Evolutionary conservation across 345 rosid genomes (phyloP).

Genomic region (Erucastrum elatum): DNA sequence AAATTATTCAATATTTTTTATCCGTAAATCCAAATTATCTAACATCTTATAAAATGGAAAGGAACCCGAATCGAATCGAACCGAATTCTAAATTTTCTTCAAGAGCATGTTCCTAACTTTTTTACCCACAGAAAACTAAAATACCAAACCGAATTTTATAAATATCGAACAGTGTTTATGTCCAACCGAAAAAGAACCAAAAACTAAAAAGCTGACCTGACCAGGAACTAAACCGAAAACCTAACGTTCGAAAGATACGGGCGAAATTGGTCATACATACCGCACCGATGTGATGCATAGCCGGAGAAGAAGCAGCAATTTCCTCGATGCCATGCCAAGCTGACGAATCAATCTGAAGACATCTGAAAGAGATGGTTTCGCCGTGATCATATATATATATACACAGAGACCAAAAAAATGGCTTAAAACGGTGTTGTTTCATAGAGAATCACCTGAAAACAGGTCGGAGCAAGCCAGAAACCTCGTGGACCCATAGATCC

Average conservation of each 20-base stretch:
- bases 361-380: slow-evolving; percentile 40
- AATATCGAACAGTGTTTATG: too few species aligned
- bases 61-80: too few species aligned
- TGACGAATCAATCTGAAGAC: slow-evolving; percentile 61
- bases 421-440: not conserved
- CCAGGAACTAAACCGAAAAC: not conserved
- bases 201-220: not conserved
- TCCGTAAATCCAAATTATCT: not conserved
- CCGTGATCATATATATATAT: not conserved
- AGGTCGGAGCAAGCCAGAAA: slow-evolving; percentile 77
- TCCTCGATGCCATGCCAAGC: slow-evolving; percentile 93
- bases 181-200: too few species aligned
- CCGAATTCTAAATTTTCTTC: not conserved
- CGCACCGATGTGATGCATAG: slow-evolving; percentile 79
- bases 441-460: slow-evolving; percentile 59
- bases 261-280: slow-evolving; percentile 49
- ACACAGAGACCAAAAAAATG: not conserved
- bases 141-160: too few species aligned
- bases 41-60: too few species aligned
- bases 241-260: not conserved
- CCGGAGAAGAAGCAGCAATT: slow-evolving; percentile 69
- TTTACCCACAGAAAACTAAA: not conserved
- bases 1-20: too few species aligned
- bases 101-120: too few species aligned
- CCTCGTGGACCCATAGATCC: slow-evolving; percentile 75